Conservation (phyloP, 768 basidiomycete species). For the Lyophyllum decastes region DNA sequence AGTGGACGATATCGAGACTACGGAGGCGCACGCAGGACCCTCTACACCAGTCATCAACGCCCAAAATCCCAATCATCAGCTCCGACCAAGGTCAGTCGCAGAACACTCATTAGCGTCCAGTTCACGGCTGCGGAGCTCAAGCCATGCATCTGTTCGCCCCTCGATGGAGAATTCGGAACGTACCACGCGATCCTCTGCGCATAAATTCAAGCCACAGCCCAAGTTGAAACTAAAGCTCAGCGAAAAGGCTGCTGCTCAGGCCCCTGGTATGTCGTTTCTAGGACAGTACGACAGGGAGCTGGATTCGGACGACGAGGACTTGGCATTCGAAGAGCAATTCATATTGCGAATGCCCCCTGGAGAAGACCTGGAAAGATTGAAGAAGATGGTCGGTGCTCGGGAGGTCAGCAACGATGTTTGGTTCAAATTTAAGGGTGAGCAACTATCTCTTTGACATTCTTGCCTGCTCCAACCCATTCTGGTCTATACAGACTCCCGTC, state of each 20-base stretch:
- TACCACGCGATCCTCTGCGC: constrained; percentile 56
- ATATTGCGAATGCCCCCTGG: constrained; percentile 87
- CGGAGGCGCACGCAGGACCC: constrained; percentile 32
- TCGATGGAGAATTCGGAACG: constrained; percentile 44
- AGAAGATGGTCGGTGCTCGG: constrained; percentile 78
- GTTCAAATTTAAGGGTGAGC: constrained; percentile 96
- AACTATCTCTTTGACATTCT: neutral
- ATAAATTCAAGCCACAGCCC: constrained; percentile 56
- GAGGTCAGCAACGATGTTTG: constrained; percentile 85
- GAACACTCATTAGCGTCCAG: constrained; percentile 25
- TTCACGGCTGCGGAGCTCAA: constrained; percentile 37
- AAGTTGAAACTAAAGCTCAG: constrained; percentile 89
- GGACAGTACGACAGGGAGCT: constrained; percentile 93
- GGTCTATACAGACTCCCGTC: constrained; percentile 71
- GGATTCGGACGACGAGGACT: constrained; percentile 93
- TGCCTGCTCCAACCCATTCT: constrained; percentile 13
- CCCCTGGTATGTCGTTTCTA: constrained; percentile 85
- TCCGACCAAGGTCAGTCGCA: constrained; percentile 26
- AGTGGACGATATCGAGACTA: constrained; percentile 56
- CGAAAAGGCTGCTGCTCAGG: constrained; percentile 78
- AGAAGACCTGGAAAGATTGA: constrained; percentile 75
- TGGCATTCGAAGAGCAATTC: constrained; percentile 97
- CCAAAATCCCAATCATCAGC: constrained; percentile 14
- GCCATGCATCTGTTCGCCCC: constrained; percentile 23
- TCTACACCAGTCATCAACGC: constrained; percentile 27